These are phyloP conservation scores for Marasmius tenuissimus DNA, from an alignment of 1,284 basidiomycete genomes.

Conservation along the genomic window DNA sequence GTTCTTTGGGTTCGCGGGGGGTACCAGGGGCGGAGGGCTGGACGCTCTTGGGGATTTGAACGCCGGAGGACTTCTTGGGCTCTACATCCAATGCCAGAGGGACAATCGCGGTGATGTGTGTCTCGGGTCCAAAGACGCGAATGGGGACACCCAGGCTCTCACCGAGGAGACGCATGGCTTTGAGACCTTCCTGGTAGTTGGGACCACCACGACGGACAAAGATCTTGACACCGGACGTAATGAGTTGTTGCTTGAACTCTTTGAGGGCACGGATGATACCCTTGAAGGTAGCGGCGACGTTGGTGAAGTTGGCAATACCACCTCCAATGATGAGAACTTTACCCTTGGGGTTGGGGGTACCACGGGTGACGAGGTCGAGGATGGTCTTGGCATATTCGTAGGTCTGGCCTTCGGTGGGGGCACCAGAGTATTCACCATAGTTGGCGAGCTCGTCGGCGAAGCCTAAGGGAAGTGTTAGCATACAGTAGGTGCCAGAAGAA, in stretches of 20 bases:
- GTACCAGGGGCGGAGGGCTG: constrained; percentile 27
- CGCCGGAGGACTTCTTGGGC: constrained; percentile 31
- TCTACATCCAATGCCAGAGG: constrained; percentile 93
- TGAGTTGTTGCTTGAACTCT: constrained; percentile 87
- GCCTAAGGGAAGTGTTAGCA: constrained; percentile 96
- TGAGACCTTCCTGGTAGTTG: constrained; percentile 93
- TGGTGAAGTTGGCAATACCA: constrained; percentile 99
- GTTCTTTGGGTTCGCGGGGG: constrained; percentile 30
- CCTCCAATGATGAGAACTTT: constrained; percentile 99
- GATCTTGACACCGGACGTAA: constrained; percentile 86
- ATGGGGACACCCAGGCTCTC: constrained; percentile 98
- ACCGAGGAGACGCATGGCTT: constrained; percentile 97
- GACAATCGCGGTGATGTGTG: constrained; percentile 98
- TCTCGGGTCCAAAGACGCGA: constrained; percentile 96
- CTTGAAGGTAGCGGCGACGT: constrained; percentile 99
- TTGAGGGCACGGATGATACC: constrained; percentile 98
- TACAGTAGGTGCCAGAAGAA: constrained; percentile 84
- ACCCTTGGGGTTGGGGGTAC: constrained; percentile 79
- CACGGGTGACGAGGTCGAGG: constrained; percentile 94
- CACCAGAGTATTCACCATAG: constrained; percentile 99
- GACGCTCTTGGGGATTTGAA: constrained; percentile 30
- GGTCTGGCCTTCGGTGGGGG: constrained; percentile 97
- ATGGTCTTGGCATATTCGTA: constrained; percentile 99
- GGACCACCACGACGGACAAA: constrained; percentile 98
- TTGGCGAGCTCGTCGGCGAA: constrained; percentile 98